Evolutionary conservation across 2,329 filamentous ascomycete species (phyloP).

Genomic region (Fusarium aywerte): DNA sequence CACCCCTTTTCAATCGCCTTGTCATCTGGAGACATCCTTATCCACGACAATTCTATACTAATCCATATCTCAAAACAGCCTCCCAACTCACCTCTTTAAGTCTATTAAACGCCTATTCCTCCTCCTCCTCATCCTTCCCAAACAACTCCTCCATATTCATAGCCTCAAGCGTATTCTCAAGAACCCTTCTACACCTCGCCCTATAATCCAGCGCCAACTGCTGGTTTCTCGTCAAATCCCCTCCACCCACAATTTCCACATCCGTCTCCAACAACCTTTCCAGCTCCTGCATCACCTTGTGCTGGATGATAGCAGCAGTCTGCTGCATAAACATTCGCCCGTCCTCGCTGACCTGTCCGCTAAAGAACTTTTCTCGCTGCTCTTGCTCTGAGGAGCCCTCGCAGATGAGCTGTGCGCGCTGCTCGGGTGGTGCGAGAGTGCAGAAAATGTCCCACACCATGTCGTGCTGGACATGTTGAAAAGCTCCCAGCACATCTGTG

Average conservation of each 20-base stretch:
- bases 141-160: slow-evolving; percentile 50
- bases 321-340: slow-evolving; percentile 48
- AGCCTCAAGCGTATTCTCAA: slow-evolving; percentile 58
- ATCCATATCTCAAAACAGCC: background rate
- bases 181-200: slow-evolving; percentile 58
- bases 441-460: slow-evolving; percentile 63
- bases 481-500: slow-evolving; percentile 51
- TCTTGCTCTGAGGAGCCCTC: slow-evolving; percentile 47
- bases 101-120: slow-evolving; percentile 47
- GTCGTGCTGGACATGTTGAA: slow-evolving; percentile 63
- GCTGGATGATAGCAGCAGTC: slow-evolving; percentile 55
- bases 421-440: slow-evolving; percentile 52
- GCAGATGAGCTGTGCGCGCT: slow-evolving; percentile 45
- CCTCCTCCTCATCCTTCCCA: slow-evolving; percentile 33
- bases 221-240: slow-evolving; percentile 59
- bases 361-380: slow-evolving; percentile 46
- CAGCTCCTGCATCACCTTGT: slow-evolving; percentile 57
- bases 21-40: background rate
- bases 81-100: slow-evolving; percentile 52
- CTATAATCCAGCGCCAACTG: slow-evolving; percentile 62
- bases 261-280: slow-evolving; percentile 61
- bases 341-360: slow-evolving; percentile 46
- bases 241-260: slow-evolving; percentile 55
- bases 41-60: background rate
- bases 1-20: background rate